Base-by-base conservation (phyloP, 1,284 basidiomycete species). In the Thelephora terrestris region DNA sequence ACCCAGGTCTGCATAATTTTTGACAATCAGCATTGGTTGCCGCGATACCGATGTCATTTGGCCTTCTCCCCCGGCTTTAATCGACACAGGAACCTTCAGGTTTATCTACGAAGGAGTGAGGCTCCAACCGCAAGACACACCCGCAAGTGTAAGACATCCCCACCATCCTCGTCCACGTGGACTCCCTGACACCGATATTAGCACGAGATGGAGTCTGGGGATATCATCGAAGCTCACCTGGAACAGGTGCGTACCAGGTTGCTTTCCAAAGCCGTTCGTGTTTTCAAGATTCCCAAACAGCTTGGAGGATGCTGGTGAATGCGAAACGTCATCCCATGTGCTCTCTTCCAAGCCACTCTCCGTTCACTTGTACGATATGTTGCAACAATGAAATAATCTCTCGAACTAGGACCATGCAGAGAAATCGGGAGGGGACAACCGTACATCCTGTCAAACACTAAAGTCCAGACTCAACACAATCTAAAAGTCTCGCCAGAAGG, bases 171-270 rank as follows among this genome's bases (percentile, higher is more conserved):
- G 6, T 21, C 35, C 35, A 23, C 32, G 24, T 43, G 32, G 27
- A 10, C n/a, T 47, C n/a, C 9, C 34, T 40, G 5, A 38, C n/a
- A 20, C 7, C 17, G 12, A 27, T 17, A 32, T 7, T 46, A 79
- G 76, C 55, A 73, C 39, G 68, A 61, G 1, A 75, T 80, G 73
- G 76, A 78, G 53, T 75, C 78, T 48, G 74, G 73, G 5, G 78
- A 79, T 56, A 64, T 68, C 47, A 71, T 79, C 45, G 78, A 80
- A 57, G 76, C 75, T 4, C 69, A 73, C 56, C 58, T 79, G 45
- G 66, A 70, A 50, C 78, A 80, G 68, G 76, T 75, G 47, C 23
- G 67, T 59, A 14, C 29, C 12, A 12, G 29, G 29, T 10, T 32
- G 9, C 29, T 3, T 32, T 32, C 29, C 9, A 6, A 12, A 14